Base-by-base conservation (phyloP, 805 yeast species). In the Ogataea sp. region DNA sequence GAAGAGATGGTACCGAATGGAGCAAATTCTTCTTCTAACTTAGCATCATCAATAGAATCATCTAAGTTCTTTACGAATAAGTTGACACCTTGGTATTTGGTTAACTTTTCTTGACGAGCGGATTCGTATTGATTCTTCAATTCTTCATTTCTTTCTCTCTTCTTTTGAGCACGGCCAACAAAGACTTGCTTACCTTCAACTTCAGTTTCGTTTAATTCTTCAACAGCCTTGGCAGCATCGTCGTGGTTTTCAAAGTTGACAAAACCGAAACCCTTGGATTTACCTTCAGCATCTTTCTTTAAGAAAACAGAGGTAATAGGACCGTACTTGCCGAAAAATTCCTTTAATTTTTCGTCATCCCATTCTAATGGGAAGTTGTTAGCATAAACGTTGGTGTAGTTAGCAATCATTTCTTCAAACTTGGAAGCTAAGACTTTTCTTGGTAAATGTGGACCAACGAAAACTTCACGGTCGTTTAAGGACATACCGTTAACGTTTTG, bases 161-260 rank as follows among this genome's bases (percentile, higher is more conserved):
- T 90, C 88, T 88, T 90, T 75, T 93, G 98, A 54, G 98, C 98
- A 70, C 98, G 87, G 58, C 97, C 96, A 58, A 90, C 98, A 65
- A 80, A 93, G 50, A 93, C 69, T 66, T 72, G 77, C 72, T 85
- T 86, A 58, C 93, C 94, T 56, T 78, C 79, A 64, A 82, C 65
- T 61, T 93, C 97, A 53, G 66, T 70, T 63, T 83, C 96, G 70
- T 93, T 85, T 64, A 90, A 78, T 58, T 73, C 93, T 39, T 86
- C 97, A 53, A 90, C 94, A 45, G 97, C 96, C 69, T 78, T 78
- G 54, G 73, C 78, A 51, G 98, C 98, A 52, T 79, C 74, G 58
- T 83, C 88, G 67, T 90, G 98, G 53, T 68, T 62, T 66, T 80
- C 95, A 56, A 61, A 93, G 80, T 93, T 88, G 57, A 93, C 86